Evolutionary conservation across 495 filamentous ascomycete genomes (phyloP).

Genomic region (Cercophora scortea): DNA sequence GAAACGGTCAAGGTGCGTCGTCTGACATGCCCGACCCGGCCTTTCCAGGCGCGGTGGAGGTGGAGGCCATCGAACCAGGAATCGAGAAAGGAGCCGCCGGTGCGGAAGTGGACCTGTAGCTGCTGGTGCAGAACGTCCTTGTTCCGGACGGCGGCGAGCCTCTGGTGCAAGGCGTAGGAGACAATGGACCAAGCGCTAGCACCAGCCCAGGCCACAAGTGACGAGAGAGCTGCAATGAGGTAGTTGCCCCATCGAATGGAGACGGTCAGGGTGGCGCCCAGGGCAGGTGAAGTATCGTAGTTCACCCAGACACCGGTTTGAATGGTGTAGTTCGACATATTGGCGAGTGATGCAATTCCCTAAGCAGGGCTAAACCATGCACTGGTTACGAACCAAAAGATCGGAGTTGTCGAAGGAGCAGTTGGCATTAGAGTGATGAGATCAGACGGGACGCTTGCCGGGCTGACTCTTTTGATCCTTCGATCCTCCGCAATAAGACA

Average conservation of each 20-base stretch:
- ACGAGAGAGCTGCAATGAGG: neutral
- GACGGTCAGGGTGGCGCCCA: neutral
- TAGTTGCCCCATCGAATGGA: constrained; percentile 2
- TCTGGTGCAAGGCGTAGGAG: neutral
- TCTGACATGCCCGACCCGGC: neutral
- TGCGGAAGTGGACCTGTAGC: neutral
- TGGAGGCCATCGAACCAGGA: neutral
- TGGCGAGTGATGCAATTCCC: neutral
- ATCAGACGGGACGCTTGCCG: too few relatives aligned
- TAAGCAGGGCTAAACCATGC: too few relatives aligned
- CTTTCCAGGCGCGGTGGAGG: neutral
- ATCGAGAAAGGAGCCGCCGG: neutral
- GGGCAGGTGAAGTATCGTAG: neutral
- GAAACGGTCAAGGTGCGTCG: neutral
- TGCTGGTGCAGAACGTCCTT: constrained; percentile 1
- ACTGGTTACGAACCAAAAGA: too few relatives aligned
- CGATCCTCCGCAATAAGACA: too few relatives aligned
- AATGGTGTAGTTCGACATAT: constrained; percentile 1
- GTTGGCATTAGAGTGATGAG: too few relatives aligned
- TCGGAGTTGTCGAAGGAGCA: too few relatives aligned
- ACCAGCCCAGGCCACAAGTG: neutral
- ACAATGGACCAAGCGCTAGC: neutral
- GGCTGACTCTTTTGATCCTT: too few relatives aligned
- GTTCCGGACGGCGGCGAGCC: neutral
- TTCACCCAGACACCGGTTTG: neutral